These are phyloP conservation scores for Boletellus deceptivus DNA, from an alignment of 1,284 basidiomycete genomes.

Conservation along the genomic window DNA sequence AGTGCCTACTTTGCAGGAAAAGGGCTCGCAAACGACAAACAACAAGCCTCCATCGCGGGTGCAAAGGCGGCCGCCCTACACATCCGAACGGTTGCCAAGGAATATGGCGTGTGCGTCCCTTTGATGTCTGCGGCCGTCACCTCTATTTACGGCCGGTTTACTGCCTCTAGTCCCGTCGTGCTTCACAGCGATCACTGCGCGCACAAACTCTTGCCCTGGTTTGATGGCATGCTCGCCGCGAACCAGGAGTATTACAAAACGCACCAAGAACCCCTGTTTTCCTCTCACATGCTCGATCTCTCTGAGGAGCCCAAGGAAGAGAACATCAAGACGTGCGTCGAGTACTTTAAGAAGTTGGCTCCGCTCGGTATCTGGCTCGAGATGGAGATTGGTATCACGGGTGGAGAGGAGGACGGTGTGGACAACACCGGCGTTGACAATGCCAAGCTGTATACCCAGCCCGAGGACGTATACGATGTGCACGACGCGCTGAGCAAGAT, in stretches of 20 bases:
- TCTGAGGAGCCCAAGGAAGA: slow-evolving; percentile 98
- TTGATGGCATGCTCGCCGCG: slow-evolving; percentile 98
- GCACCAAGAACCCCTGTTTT: slow-evolving; percentile 92
- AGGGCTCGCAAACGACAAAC: slow-evolving; percentile 92
- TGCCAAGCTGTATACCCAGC: slow-evolving; percentile 93
- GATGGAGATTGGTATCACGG: slow-evolving; percentile 99
- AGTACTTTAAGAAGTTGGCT: slow-evolving; percentile 97
- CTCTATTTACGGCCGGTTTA: not conserved
- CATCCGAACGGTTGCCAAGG: slow-evolving; percentile 85
- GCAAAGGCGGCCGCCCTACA: slow-evolving; percentile 93
- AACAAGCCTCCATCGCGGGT: slow-evolving; percentile 94
- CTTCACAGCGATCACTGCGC: slow-evolving; percentile 99
- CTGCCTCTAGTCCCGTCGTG: slow-evolving; percentile 76
- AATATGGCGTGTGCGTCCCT: slow-evolving; percentile 80
- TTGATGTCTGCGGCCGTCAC: not conserved
- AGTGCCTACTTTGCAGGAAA: slow-evolving; percentile 97
- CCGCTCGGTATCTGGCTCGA: slow-evolving; percentile 95
- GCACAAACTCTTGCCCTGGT: slow-evolving; percentile 98
- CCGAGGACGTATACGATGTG: slow-evolving; percentile 94
- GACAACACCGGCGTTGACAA: slow-evolving; percentile 97
- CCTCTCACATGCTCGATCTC: slow-evolving; percentile 99
- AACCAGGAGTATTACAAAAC: slow-evolving; percentile 93
- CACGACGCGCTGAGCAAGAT: slow-evolving; percentile 82
- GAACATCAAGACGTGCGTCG: slow-evolving; percentile 92
- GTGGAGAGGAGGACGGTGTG: slow-evolving; percentile 99